These are phyloP conservation scores for Theobroma cacao DNA, from an alignment of 345 rosid species.

Conservation along the genomic window DNA sequence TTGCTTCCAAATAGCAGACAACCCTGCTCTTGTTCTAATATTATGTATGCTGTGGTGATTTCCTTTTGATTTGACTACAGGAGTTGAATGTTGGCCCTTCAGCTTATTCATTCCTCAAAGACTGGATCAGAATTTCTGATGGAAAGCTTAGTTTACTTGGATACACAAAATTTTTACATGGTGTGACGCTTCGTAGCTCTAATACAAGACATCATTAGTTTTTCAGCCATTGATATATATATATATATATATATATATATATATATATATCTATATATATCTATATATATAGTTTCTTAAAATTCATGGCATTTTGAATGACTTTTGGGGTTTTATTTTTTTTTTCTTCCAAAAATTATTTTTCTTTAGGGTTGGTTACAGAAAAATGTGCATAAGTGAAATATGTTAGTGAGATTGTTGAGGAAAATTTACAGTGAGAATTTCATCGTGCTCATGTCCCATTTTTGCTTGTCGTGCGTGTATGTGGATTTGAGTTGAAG, in stretches of 20 bases:
- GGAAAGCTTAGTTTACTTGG: conserved; percentile 87
- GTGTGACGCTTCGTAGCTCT: conserved; percentile 71
- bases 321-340: background rate
- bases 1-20: background rate
- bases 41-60: background rate
- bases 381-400: conserved; percentile 11
- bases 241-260: too few relatives aligned
- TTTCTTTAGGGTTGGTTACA: background rate
- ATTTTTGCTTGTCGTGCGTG: background rate
- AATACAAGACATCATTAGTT: conserved; percentile 70
- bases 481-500: background rate
- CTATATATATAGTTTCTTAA: too few relatives aligned
- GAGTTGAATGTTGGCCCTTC: conserved; percentile 83
- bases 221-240: conserved; percentile 24
- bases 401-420: background rate
- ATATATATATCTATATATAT: too few relatives aligned
- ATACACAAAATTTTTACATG: conserved; percentile 79
- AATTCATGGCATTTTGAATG: conserved; percentile 5
- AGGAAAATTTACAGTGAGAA: background rate
- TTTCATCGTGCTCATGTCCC: background rate
- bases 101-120: conserved; percentile 65
- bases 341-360: background rate
- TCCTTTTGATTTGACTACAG: conserved; percentile 18
- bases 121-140: conserved; percentile 77
- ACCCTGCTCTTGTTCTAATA: background rate